These are phyloP conservation scores for Penicillium diatomitis DNA, from an alignment of 495 filamentous ascomycete genomes.

Conservation along the genomic window DNA sequence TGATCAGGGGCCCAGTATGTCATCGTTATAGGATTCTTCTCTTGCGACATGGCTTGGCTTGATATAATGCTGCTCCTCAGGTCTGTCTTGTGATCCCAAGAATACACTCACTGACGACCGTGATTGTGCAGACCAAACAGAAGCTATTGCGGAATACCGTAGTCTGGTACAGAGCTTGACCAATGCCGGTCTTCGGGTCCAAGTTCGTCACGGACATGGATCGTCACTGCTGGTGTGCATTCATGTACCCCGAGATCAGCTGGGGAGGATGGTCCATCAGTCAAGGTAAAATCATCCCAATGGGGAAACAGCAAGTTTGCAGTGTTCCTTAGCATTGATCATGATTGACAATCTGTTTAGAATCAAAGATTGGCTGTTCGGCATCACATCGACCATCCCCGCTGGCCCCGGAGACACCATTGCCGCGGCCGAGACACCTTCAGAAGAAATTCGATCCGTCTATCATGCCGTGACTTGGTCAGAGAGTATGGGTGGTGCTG, in stretches of 20 bases:
- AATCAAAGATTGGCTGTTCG: slow-evolving; percentile 89
- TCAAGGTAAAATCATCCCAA: slow-evolving; percentile 36
- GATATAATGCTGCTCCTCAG: too few relatives aligned
- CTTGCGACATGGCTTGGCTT: background rate
- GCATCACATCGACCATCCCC: slow-evolving; percentile 67
- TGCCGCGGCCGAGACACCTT: slow-evolving; percentile 59
- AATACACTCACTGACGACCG: slow-evolving; percentile 4
- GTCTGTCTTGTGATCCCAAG: background rate
- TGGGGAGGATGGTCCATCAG: slow-evolving; percentile 49
- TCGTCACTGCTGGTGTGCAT: slow-evolving; percentile 72
- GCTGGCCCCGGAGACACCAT: slow-evolving; percentile 39
- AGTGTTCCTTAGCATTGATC: too few relatives aligned
- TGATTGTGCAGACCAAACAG: slow-evolving; percentile 45
- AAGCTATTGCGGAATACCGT: slow-evolving; percentile 63
- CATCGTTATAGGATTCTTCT: too few relatives aligned
- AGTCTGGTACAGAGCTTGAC: slow-evolving; percentile 65
- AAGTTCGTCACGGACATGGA: slow-evolving; percentile 73
- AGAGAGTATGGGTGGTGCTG: slow-evolving; percentile 73
- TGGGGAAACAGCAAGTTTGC: too few relatives aligned
- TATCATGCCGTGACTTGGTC: slow-evolving; percentile 81
- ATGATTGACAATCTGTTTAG: slow-evolving; percentile 29
- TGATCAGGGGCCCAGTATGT: too few relatives aligned
- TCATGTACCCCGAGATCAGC: slow-evolving; percentile 44
- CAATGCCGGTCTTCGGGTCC: slow-evolving; percentile 67
- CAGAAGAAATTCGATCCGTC: slow-evolving; percentile 83